Percentiles rank a stretch among this genome's conserved stretches.
Evolutionary conservation across 495 filamentous ascomycete genomes (phyloP).

Genomic region (Penicillium ucsense): DNA sequence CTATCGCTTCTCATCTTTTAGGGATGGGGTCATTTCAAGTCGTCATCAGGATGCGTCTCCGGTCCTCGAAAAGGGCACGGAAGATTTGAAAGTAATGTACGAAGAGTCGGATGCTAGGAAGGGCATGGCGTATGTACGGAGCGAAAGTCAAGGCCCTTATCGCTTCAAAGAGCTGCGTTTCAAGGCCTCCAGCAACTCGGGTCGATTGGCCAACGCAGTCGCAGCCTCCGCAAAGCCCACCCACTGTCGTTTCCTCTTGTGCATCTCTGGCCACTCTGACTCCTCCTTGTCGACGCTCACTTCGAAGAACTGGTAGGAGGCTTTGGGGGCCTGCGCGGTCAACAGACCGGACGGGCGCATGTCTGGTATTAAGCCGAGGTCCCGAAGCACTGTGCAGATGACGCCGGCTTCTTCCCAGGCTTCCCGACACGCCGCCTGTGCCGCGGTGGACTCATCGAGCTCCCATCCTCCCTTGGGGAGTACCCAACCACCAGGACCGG

Average conservation of each 20-base stretch:
- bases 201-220: slow-evolving; percentile 62
- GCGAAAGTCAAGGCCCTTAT: slow-evolving; percentile 20
- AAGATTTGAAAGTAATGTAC: not conserved
- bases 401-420: slow-evolving; percentile 99
- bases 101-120: slow-evolving; percentile 4
- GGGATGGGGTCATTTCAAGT: slow-evolving; percentile 27
- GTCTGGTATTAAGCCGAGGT: slow-evolving; percentile 80
- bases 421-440: slow-evolving; percentile 66
- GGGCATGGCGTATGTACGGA: slow-evolving; percentile 6
- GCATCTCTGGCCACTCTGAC: slow-evolving; percentile 82
- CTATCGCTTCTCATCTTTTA: not conserved
- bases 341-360: slow-evolving; percentile 47
- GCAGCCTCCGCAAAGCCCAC: slow-evolving; percentile 75
- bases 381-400: slow-evolving; percentile 64
- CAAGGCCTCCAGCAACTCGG: slow-evolving; percentile 81
- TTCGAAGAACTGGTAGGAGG: slow-evolving; percentile 83
- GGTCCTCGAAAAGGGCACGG: not conserved
- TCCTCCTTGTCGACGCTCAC: slow-evolving; percentile 75
- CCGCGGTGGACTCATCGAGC: slow-evolving; percentile 66
- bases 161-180: slow-evolving; percentile 67
- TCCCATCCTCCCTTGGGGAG: slow-evolving; percentile 98
- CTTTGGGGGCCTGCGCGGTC: slow-evolving; percentile 58
- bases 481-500: slow-evolving; percentile 82
- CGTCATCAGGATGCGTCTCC: slow-evolving; percentile 15
- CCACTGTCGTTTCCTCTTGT: slow-evolving; percentile 86